Base-by-base conservation (phyloP, 2,329 filamentous ascomycete genomes). In the Trichoderma brevicompactum region DNA sequence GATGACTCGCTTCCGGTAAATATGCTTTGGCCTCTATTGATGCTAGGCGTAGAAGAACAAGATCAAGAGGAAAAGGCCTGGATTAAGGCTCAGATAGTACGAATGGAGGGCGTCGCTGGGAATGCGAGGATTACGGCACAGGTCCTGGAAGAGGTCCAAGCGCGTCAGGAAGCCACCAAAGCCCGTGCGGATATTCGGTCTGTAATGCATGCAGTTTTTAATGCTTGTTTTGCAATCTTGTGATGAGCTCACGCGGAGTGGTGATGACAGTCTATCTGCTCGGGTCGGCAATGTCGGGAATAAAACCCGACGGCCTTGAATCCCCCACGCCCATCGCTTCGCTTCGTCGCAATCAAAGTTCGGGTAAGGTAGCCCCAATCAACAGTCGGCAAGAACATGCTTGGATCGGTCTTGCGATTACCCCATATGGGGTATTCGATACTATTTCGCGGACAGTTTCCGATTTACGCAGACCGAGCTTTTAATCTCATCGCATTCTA, bases 11-110 rank as follows among this genome's bases (percentile, higher is more conserved):
- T 86, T 2, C 83, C 84, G 0, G 82, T 85, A 54, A 86, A 83
- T 66, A 81, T 86, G 76, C 76, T 87, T 5, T 87, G 83, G 85
- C 84, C 84, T 1, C 72, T 86, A 7, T 74, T 87, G 46, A 84
- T 87, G 80, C 77, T 83, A 67, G 84, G 84, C 0, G 81, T 79
- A 8, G 84, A 87, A 70, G 83, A 85, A 67, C 80, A 83, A n/a
- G 79, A 82, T 53, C 46, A 72, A 0, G 75, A 77, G 5, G 81
- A 85, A 69, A 75, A 82, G 53, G 72, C 69, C 6, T 85, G 84
- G 83, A 85, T 87, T 62, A 76, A 79, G 36, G 72, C 77, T 6
- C 79, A 82, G 65, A 84, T 87, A 17, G 73, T 80, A 53, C 72
- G 75, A 12, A 82, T 83, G 79, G 78, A 81, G 66, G 77, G 77